A percentile compares a stretch with the other conserved stretches of the same genome.
Conservation (phyloP, 345 rosid species). For the Salix purpurea region DNA sequence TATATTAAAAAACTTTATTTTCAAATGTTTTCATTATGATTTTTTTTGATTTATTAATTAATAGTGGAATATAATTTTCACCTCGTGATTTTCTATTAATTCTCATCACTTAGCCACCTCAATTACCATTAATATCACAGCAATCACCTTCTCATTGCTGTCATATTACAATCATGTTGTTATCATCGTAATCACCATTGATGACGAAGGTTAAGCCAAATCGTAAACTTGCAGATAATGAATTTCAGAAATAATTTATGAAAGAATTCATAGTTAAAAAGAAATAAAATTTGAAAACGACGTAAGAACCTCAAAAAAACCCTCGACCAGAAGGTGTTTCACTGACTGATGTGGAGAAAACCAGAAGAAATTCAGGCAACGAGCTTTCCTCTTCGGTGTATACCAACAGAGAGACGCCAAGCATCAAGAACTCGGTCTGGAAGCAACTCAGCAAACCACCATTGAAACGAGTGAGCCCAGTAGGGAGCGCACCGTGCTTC, state of each 20-base stretch:
- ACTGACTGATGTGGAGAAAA: too few relatives aligned
- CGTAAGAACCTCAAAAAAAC: neutral
- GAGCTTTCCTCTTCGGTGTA: conserved; percentile 34
- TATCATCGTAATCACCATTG: too few relatives aligned
- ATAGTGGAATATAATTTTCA: too few relatives aligned
- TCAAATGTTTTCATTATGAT: too few relatives aligned
- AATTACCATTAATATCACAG: too few relatives aligned
- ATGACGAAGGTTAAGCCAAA: neutral
- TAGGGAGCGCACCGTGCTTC: conserved; percentile 65
- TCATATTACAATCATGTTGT: too few relatives aligned
- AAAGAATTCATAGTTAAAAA: neutral
- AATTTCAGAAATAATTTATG: neutral
- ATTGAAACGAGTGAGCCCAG: conserved; percentile 77
- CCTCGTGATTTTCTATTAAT: too few relatives aligned
- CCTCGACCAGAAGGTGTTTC: neutral
- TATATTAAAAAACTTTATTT: too few relatives aligned
- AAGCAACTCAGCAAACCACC: conserved; percentile 50
- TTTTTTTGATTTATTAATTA: too few relatives aligned
- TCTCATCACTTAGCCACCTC: too few relatives aligned
- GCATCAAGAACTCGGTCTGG: conserved; percentile 53
- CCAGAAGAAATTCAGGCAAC: neutral
- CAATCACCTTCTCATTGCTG: too few relatives aligned
- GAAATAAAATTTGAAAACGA: too few relatives aligned
- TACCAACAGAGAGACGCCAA: conserved; percentile 81
- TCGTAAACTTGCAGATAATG: neutral